These are phyloP conservation scores for Microbotryum saponariae DNA, from an alignment of 1,284 basidiomycete species.

Conservation along the genomic window DNA sequence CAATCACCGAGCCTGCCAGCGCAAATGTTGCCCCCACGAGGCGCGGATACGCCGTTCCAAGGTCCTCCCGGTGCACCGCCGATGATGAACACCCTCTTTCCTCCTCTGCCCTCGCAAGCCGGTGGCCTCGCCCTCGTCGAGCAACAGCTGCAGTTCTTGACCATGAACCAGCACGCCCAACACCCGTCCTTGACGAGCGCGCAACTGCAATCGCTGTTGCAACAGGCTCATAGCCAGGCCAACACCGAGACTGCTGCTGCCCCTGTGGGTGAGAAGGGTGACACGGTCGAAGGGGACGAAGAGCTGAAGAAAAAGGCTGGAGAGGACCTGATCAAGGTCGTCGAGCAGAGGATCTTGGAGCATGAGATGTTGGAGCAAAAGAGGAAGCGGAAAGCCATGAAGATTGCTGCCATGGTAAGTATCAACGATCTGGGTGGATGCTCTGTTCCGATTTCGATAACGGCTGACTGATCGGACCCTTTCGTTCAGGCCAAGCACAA, in stretches of 20 bases:
- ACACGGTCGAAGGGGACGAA: neutral
- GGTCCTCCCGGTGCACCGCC: neutral
- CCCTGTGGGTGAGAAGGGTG: neutral
- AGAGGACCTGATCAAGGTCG: constrained; percentile 60
- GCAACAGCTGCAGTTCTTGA: constrained; percentile 17
- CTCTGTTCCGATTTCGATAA: constrained; percentile 2
- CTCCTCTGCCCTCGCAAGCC: constrained; percentile 4
- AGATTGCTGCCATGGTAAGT: constrained; percentile 74
- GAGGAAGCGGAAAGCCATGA: constrained; percentile 66
- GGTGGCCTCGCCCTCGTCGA: constrained; percentile 9
- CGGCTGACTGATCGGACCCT: neutral
- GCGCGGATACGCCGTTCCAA: neutral
- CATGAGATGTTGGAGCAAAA: constrained; percentile 77
- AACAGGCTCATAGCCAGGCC: constrained; percentile 20
- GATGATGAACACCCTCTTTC: constrained; percentile 26
- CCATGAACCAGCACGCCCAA: constrained; percentile 17
- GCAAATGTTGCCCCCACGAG: neutral
- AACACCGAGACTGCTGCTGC: neutral
- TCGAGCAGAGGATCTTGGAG: constrained; percentile 77
- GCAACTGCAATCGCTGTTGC: constrained; percentile 26
- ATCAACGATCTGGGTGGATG: constrained; percentile 15
- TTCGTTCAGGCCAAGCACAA: constrained; percentile 78
- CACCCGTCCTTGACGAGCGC: constrained; percentile 27
- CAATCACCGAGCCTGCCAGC: neutral
- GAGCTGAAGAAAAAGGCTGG: constrained; percentile 44